Base-by-base conservation (phyloP, 768 basidiomycete genomes). In the Coprinopsis sp. region DNA sequence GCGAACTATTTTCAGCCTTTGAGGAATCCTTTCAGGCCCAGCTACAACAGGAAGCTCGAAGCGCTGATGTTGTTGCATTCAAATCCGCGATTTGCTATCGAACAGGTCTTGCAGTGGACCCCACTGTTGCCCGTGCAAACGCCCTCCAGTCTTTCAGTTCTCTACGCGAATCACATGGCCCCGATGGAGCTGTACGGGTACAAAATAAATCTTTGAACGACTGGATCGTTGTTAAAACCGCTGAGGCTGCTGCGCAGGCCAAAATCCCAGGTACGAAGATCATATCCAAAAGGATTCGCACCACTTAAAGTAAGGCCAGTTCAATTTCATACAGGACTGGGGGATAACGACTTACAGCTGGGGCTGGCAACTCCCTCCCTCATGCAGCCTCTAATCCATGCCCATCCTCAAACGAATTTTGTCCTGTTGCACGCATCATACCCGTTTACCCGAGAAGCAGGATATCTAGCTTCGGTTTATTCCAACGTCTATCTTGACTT, bases 261-360 rank as follows among this genome's bases (percentile, higher is more conserved):
- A 62, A 66, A 6, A 85, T 82, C 53, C 88, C 88, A 44, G 78
- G 87, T 84, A 50, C 14, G 69, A 55, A 6, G 19, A 30, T 45
- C 21, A 22, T 33, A 8, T 23, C 36, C 7, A 22, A 23, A 18
- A 8, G 13, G 24, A 7, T 37, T 29, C 6, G 42, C 14, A 38
- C 25, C 29, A 37, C 44, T 49, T 21, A 39, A 30, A 25, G 29
- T 33, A 11, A 33, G 24, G 30, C 13, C 43, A 90, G 88, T 91
- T 18, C 87, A 91, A 67, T 90, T 90, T 61, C 88, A 91, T 55
- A 89, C 85, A 6, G 88, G 88, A 25, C 71, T 90, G 1, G 88
- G 88, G 4, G 87, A 91, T 54, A 78, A 74, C 47, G 84, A 90
- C 44, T 77, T 91, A 39, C 71, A 64, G 21, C 65, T 89, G 27